Evolutionary conservation across 2,329 filamentous ascomycete species (phyloP).

Genomic region (Colletotrichum gigasporum): DNA sequence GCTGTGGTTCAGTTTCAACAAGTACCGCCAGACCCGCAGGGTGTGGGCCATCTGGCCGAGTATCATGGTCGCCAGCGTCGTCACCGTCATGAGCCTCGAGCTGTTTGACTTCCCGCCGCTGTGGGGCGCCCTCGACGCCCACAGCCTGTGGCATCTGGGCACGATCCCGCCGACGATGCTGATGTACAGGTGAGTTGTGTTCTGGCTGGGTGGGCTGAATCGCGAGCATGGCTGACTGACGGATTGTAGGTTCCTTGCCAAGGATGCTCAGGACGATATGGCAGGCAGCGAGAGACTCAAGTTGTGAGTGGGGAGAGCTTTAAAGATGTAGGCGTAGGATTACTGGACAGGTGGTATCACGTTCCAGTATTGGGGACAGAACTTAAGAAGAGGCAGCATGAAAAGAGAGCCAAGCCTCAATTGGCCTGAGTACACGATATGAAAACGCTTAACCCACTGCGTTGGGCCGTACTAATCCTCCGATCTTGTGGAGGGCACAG

Average conservation of each 20-base stretch:
- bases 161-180: constrained; percentile 88
- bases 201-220: too few species aligned
- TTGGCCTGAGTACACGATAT: too few species aligned
- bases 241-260: constrained; percentile 78
- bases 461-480: too few species aligned
- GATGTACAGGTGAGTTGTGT: constrained; percentile 96
- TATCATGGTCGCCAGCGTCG: constrained; percentile 90
- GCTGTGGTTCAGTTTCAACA: constrained; percentile 81
- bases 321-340: too few species aligned
- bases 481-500: too few species aligned
- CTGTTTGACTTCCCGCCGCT: constrained; percentile 92
- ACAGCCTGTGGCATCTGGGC: constrained; percentile 94
- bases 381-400: too few species aligned
- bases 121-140: constrained; percentile 86
- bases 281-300: constrained; percentile 75
- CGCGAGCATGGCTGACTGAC: constrained; percentile 7
- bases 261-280: constrained; percentile 85
- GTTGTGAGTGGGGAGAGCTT: constrained; percentile 54
- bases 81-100: constrained; percentile 94
- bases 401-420: too few species aligned
- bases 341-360: too few species aligned
- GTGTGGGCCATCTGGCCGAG: constrained; percentile 91
- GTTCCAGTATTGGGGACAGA: too few species aligned
- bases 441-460: too few species aligned
- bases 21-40: constrained; percentile 76